These are phyloP conservation scores for Colletotrichum truncatum DNA, from an alignment of 2,329 filamentous ascomycete genomes.

Conservation along the genomic window DNA sequence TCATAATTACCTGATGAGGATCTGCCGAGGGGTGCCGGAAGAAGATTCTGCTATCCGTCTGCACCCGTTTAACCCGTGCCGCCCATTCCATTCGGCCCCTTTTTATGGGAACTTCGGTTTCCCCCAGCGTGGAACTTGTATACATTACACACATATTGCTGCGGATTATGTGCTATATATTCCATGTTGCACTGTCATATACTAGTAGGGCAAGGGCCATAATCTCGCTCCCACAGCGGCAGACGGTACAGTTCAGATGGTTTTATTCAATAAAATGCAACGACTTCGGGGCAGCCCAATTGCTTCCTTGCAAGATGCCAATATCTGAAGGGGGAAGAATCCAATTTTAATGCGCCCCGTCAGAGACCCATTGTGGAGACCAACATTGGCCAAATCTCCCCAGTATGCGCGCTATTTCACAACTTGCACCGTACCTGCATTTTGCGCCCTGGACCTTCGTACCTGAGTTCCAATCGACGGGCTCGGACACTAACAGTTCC, in stretches of 20 bases:
- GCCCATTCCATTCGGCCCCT: constrained; percentile 12
- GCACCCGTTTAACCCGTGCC: constrained; percentile 18
- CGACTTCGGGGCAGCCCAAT: constrained; percentile 2
- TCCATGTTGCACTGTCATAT: background rate
- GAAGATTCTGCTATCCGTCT: constrained; percentile 5
- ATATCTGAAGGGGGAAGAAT: background rate
- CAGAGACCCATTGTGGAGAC: constrained; percentile 14
- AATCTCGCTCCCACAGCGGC: background rate
- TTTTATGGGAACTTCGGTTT: background rate
- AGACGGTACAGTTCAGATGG: background rate
- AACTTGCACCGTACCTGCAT: constrained; percentile 28
- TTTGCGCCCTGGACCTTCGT: constrained; percentile 5
- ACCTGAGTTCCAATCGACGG: constrained; percentile 11
- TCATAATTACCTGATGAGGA: constrained; percentile 15
- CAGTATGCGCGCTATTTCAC: constrained; percentile 18
- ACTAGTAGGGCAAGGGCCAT: background rate
- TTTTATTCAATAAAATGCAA: background rate
- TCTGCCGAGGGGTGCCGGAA: background rate
- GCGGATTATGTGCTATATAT: background rate
- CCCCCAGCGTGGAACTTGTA: background rate
- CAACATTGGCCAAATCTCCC: constrained; percentile 21
- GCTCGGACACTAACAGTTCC: constrained; percentile 16
- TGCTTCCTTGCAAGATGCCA: background rate
- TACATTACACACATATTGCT: background rate
- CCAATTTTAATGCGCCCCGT: constrained; percentile 21